Conservation (phyloP, 2,329 filamentous ascomycete species). For the Pseudopyricularia javanii region DNA sequence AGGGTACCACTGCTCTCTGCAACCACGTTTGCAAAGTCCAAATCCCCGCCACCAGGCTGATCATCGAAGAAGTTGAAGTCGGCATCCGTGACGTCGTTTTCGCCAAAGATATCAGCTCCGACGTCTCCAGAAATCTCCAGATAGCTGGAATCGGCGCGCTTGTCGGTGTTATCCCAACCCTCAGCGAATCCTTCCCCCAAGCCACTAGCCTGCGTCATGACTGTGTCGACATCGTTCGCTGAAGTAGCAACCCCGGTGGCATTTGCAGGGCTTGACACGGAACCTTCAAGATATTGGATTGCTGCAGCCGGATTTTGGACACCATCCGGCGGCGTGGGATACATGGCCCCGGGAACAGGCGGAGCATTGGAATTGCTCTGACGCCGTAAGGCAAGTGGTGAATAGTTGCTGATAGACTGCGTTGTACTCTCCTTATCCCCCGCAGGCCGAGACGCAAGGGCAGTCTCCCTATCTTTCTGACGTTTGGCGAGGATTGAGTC, state of each 20-base stretch:
- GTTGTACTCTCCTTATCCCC: conserved; percentile 27
- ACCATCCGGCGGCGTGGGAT: conserved; percentile 61
- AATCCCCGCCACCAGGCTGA: conserved; percentile 24
- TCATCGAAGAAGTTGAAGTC: conserved; percentile 80
- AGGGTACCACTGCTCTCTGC: not conserved
- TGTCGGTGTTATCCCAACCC: conserved; percentile 31
- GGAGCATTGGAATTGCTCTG: conserved; percentile 27
- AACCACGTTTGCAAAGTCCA: not conserved
- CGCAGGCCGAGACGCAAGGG: conserved; percentile 24
- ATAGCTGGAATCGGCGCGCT: conserved; percentile 37
- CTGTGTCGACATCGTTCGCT: conserved; percentile 22
- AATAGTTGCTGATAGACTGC: conserved; percentile 33
- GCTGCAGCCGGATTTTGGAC: conserved; percentile 39
- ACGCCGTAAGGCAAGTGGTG: conserved; percentile 37
- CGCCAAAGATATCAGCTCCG: conserved; percentile 58
- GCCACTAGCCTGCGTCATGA: conserved; percentile 14
- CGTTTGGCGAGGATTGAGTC: conserved; percentile 34
- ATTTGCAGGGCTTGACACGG: conserved; percentile 42
- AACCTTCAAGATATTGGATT: conserved; percentile 44
- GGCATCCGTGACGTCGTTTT: conserved; percentile 65
- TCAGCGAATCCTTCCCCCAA: conserved; percentile 18
- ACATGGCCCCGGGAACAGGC: conserved; percentile 39
- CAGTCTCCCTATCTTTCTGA: conserved; percentile 35
- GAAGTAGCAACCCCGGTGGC: conserved; percentile 15
- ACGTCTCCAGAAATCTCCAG: conserved; percentile 45